These are phyloP conservation scores for Botrytis aclada DNA, from an alignment of 2,329 filamentous ascomycete species.

Conservation along the genomic window DNA sequence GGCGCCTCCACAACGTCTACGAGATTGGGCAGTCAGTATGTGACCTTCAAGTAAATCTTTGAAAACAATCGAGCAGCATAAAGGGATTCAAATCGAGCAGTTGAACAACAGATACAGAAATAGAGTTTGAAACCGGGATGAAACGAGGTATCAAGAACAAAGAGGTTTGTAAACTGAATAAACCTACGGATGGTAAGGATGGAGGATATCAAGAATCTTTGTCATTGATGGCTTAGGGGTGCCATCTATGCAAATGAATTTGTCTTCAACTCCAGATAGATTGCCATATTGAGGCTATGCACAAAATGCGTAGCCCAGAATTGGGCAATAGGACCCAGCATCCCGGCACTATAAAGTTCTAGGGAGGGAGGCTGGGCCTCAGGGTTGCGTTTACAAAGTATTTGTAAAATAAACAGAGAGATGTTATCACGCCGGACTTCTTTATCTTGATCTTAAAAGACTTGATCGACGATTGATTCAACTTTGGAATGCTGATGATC, in stretches of 20 bases:
- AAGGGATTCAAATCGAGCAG: fast-evolving
- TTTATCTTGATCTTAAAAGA: not conserved
- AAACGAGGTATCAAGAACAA: not conserved
- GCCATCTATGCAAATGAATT: not conserved
- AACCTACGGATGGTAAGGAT: not conserved
- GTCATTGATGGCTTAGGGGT: not conserved
- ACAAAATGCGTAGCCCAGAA: not conserved
- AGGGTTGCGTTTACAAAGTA: not conserved
- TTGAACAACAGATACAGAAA: fast-evolving
- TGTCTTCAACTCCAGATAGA: not conserved
- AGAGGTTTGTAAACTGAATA: not conserved
- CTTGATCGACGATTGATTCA: not conserved
- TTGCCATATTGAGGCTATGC: not conserved
- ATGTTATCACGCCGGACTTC: not conserved
- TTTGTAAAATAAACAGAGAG: not conserved
- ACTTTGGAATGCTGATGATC: not conserved
- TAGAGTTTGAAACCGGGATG: not conserved
- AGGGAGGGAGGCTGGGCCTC: not conserved
- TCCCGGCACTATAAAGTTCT: not conserved
- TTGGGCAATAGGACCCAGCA: not conserved
- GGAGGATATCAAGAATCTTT: not conserved
- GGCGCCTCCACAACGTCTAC: not conserved
- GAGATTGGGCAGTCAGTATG: not conserved
- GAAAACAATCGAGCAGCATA: not conserved
- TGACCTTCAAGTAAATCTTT: not conserved